phyloP scores from a whole-genome alignment of 2,329 filamentous ascomycete species.

The Fusarium tupiense region DNA sequence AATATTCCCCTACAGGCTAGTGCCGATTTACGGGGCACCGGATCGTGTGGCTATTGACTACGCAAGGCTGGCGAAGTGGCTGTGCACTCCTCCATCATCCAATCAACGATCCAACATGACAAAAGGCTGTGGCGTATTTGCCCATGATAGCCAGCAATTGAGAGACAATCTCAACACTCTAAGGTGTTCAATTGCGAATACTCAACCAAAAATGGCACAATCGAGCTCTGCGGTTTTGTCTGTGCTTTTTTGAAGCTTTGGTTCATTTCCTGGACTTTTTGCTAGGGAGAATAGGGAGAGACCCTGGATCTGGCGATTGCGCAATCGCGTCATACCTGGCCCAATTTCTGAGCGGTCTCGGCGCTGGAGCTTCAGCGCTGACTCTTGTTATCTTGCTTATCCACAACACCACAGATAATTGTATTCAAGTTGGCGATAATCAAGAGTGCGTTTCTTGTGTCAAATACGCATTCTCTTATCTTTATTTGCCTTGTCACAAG shows the following conservation, averaged over 20 bases:
- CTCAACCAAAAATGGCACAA: constrained; percentile 26
- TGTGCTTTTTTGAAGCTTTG: neutral
- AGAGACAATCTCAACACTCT: neutral
- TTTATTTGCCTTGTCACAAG: neutral
- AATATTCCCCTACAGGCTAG: constrained; percentile 23
- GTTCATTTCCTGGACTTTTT: neutral
- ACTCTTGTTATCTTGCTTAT: constrained; percentile 15
- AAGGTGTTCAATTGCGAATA: constrained; percentile 11
- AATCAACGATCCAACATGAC: neutral
- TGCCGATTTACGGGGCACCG: constrained; percentile 1
- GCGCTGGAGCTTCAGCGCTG: constrained; percentile 22
- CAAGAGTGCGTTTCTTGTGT: neutral
- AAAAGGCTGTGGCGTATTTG: constrained; percentile 3
- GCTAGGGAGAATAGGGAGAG: neutral
- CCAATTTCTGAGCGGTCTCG: constrained; percentile 32
- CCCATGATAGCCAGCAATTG: neutral
- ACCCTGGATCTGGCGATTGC: constrained; percentile 14
- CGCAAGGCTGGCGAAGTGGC: constrained; percentile 19
- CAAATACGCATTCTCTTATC: accelerated
- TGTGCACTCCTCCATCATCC: neutral
- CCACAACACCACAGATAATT: neutral
- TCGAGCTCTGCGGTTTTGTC: neutral
- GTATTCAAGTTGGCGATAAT: neutral
- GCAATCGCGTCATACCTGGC: constrained; percentile 37
- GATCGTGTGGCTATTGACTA: neutral